These are phyloP conservation scores for Boletus rex-veris DNA, from an alignment of 768 basidiomycete species.

Conservation along the genomic window DNA sequence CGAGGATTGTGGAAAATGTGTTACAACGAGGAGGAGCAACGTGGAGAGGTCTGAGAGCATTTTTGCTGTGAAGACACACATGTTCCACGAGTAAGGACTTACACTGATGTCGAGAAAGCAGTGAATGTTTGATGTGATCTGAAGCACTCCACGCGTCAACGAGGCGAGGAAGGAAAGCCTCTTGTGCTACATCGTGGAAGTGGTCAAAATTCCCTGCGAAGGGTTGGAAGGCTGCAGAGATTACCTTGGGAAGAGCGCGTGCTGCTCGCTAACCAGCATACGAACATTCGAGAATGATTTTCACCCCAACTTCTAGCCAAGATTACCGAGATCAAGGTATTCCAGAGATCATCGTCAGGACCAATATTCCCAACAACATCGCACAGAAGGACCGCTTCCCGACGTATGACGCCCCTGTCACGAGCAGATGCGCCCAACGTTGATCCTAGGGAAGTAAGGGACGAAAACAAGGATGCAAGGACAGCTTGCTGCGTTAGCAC, in stretches of 20 bases:
- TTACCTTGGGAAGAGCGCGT: conserved; percentile 32
- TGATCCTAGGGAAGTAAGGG: conserved; percentile 36
- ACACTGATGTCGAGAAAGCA: conserved; percentile 76
- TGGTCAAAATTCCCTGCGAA: not conserved
- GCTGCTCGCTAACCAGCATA: conserved; percentile 64
- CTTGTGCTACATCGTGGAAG: conserved; percentile 35
- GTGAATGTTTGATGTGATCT: conserved; percentile 77
- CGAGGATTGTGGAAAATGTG: conserved; percentile 56
- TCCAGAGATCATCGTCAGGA: conserved; percentile 50
- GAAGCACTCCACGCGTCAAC: conserved; percentile 70
- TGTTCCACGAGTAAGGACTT: conserved; percentile 29
- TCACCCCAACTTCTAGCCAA: conserved; percentile 58
- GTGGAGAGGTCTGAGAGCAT: conserved; percentile 62
- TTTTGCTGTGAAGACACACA: not conserved
- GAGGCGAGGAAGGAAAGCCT: conserved; percentile 44
- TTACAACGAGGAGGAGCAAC: conserved; percentile 61
- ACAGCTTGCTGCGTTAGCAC: conserved; percentile 53
- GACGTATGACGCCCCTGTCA: conserved; percentile 44
- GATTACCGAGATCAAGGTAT: conserved; percentile 43
- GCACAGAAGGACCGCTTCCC: conserved; percentile 52
- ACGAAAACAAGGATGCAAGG: conserved; percentile 54
- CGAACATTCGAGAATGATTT: conserved; percentile 56
- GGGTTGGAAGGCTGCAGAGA: conserved; percentile 13
- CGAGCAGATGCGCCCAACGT: conserved; percentile 29
- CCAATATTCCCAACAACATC: conserved; percentile 50